phyloP scores from a whole-genome alignment of 2,329 filamentous ascomycete genomes.

The Monilinia aucupariae region DNA sequence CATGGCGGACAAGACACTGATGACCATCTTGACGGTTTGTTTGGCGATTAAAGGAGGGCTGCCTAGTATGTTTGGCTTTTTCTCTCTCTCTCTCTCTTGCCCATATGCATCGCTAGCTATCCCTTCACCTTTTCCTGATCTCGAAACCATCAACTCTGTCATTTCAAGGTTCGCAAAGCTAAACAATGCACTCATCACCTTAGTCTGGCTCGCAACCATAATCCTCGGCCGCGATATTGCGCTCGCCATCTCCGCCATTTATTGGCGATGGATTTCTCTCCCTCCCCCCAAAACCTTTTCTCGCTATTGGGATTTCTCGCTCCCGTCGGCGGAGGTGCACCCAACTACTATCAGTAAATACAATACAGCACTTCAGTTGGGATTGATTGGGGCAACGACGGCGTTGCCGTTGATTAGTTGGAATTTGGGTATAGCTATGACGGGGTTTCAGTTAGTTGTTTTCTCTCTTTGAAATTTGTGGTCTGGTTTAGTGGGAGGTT shows the following conservation, averaged over 20 bases:
- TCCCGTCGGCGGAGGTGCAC: slow-evolving; percentile 79
- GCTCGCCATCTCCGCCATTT: slow-evolving; percentile 79
- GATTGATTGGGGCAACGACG: slow-evolving; percentile 78
- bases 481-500: background rate
- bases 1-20: slow-evolving; percentile 93
- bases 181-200: background rate
- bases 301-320: slow-evolving; percentile 94
- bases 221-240: slow-evolving; percentile 86
- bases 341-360: slow-evolving; percentile 82
- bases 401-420: slow-evolving; percentile 68
- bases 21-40: slow-evolving; percentile 87
- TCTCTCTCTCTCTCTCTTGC: background rate
- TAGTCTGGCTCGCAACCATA: slow-evolving; percentile 81
- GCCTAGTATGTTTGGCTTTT: slow-evolving; percentile 53
- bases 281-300: slow-evolving; percentile 88
- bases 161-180: background rate
- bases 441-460: slow-evolving; percentile 56
- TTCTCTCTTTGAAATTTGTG: background rate
- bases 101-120: background rate
- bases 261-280: slow-evolving; percentile 92
- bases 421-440: slow-evolving; percentile 51
- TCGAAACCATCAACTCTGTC: background rate
- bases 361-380: slow-evolving; percentile 89
- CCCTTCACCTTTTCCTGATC: background rate
- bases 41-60: slow-evolving; percentile 77